Evolutionary conservation across 345 rosid genomes (phyloP).

Genomic region (Orychophragmus violaceus): DNA sequence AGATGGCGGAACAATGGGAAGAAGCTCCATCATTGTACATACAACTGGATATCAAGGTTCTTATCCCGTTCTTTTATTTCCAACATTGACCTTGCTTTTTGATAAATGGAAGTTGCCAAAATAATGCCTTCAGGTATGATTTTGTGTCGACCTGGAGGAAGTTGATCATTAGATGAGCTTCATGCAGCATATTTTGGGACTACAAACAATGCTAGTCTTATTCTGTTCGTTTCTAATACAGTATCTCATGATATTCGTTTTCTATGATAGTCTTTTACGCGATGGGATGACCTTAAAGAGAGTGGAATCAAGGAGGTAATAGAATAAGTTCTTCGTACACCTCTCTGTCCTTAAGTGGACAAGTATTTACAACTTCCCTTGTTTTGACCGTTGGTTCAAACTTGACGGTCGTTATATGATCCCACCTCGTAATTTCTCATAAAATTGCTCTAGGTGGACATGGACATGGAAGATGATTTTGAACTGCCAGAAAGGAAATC

Average conservation of each 20-base stretch:
- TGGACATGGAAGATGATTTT: constrained; percentile 86
- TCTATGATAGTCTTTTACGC: constrained; percentile 61
- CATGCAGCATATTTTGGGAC: constrained; percentile 1
- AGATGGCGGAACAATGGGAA: constrained; percentile 85
- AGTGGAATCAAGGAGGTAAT: constrained; percentile 83
- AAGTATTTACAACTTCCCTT: not conserved
- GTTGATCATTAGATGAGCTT: not conserved
- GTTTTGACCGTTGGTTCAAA: constrained; percentile 3
- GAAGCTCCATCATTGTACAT: constrained; percentile 74
- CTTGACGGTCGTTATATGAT: not conserved
- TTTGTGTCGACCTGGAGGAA: not conserved
- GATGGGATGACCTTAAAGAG: constrained; percentile 73
- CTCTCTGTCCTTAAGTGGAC: not conserved
- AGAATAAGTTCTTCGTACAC: constrained; percentile 11
- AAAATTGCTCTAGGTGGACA: constrained; percentile 62
- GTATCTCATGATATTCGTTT: constrained; percentile 16
- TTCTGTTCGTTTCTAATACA: not conserved
- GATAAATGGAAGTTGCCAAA: not conserved
- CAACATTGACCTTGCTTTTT: not conserved
- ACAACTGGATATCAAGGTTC: constrained; percentile 75
- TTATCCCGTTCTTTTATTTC: not conserved
- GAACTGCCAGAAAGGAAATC: constrained; percentile 38
- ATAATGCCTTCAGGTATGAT: not conserved
- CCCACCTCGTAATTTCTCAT: constrained; percentile 4
- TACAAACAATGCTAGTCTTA: not conserved